Percentiles rank a stretch among this genome's conserved stretches.
Evolutionary conservation across 176 grass and related monocot species (phyloP).

Genomic region (Elymus sibiricus): DNA sequence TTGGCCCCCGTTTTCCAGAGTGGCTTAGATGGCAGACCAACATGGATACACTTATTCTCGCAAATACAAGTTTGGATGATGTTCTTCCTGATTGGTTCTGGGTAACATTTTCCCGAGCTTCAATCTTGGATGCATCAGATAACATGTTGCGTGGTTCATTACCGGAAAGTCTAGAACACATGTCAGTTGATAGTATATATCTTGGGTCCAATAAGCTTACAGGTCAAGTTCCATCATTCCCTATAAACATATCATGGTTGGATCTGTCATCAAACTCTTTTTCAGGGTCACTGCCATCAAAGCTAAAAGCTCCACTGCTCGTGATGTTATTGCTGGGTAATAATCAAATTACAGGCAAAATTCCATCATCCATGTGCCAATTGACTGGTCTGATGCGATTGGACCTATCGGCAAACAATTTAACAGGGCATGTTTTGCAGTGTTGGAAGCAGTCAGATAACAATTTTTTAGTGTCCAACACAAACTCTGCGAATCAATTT

Average conservation of each 20-base stretch:
- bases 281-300: not conserved
- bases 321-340: rapidly evolving
- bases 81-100: not conserved
- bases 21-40: not conserved
- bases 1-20: not conserved
- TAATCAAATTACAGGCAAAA: not conserved
- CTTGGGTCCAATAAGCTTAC: not conserved
- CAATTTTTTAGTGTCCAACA: not conserved
- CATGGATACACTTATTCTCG: not conserved
- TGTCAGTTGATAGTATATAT: not conserved
- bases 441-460: not conserved
- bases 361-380: not conserved
- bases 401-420: not conserved
- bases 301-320: not conserved
- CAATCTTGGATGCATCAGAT: not conserved
- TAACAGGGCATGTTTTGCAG: not conserved
- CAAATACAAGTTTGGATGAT: not conserved
- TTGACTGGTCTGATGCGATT: not conserved
- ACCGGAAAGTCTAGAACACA: not conserved
- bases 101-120: not conserved
- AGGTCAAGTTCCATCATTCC: not conserved
- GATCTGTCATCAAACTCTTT: not conserved
- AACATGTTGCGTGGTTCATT: not conserved
- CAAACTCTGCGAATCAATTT: not conserved
- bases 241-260: not conserved